phyloP scores from a whole-genome alignment of 2,329 filamentous ascomycete genomes.

The Didymella exigua region DNA sequence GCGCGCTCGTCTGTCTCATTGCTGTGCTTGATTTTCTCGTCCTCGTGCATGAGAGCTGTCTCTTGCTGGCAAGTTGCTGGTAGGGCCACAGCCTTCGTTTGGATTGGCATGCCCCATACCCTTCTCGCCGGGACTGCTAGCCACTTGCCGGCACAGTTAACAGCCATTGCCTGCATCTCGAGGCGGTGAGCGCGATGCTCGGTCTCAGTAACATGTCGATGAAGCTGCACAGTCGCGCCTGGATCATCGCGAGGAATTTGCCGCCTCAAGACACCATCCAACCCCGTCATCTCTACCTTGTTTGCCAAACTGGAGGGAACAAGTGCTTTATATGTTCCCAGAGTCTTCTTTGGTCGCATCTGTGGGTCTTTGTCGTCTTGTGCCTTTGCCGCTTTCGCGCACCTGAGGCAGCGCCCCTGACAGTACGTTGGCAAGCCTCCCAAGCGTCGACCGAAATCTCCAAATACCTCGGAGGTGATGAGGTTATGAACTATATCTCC shows the following conservation, averaged over 20 bases:
- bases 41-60: neutral
- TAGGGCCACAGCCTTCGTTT: neutral
- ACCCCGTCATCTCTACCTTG: neutral
- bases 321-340: neutral
- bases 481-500: conserved; percentile 1
- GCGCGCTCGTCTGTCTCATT: neutral
- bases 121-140: neutral
- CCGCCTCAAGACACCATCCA: neutral
- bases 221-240: neutral
- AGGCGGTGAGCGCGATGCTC: neutral
- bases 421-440: neutral
- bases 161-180: neutral
- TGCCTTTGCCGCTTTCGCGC: conserved; percentile 1
- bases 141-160: neutral
- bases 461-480: neutral
- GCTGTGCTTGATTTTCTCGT: neutral
- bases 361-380: neutral
- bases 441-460: neutral
- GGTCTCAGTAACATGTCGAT: conserved; percentile 3
- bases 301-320: neutral
- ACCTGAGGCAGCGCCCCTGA: conserved; percentile 1
- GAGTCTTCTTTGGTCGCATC: neutral
- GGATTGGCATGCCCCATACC: neutral
- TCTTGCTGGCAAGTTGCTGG: neutral
- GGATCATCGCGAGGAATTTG: neutral